Conservation (phyloP, 2,329 filamentous ascomycete genomes). For the Fonsecaea nubica region DNA sequence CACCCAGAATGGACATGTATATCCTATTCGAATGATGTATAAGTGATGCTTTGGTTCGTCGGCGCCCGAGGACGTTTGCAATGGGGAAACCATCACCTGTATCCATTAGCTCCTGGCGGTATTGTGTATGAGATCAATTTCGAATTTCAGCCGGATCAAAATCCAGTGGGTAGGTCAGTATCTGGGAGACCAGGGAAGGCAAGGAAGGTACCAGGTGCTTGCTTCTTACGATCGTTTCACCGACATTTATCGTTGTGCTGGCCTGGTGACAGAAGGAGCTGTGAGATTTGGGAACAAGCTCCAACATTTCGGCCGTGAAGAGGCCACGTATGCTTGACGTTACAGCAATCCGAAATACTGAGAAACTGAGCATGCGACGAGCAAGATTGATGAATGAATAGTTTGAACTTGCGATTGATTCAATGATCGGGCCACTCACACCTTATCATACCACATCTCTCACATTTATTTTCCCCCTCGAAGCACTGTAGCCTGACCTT, state of each 20-base stretch:
- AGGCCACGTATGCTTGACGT: constrained; percentile 35
- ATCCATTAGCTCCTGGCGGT: constrained; percentile 18
- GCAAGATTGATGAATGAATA: background rate
- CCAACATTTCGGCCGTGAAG: constrained; percentile 10
- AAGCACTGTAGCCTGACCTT: background rate
- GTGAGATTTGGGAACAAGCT: background rate
- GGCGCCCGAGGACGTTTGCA: background rate
- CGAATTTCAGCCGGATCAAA: constrained; percentile 6
- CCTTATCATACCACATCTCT: background rate
- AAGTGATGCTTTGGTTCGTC: constrained; percentile 20
- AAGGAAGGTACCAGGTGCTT: background rate
- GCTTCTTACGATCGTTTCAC: constrained; percentile 21
- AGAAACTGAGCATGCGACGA: constrained; percentile 15
- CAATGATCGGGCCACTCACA: background rate
- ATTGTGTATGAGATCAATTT: constrained; percentile 4
- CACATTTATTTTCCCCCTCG: background rate
- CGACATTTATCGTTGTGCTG: background rate
- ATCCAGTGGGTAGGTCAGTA: background rate
- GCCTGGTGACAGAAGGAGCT: background rate
- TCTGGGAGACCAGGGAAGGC: background rate
- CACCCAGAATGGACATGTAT: constrained; percentile 20
- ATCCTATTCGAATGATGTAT: constrained; percentile 29
- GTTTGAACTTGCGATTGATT: background rate
- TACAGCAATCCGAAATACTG: constrained; percentile 30
- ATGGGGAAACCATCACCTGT: constrained; percentile 14